Evolutionary conservation across 1,139 yeast species (phyloP), one percentile per base, ranked within the genome.

Genomic region (Blastobotrys ciferrii): DNA sequence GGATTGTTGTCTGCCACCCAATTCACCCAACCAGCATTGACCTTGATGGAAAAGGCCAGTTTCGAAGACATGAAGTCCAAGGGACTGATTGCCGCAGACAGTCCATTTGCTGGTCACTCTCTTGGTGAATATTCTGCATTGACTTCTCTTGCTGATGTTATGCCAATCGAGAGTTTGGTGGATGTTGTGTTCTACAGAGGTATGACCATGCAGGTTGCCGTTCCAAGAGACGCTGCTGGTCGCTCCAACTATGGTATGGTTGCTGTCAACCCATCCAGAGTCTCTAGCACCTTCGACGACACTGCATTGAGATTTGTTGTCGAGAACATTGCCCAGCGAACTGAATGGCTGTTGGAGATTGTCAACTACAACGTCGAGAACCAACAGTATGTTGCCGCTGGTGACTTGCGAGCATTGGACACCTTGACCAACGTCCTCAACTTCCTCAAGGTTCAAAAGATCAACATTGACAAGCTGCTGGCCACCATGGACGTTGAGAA

Each of bases 191-290:
- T 92, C 80, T 94, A 92, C 80, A 84, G 99, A 77, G 99, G 99
- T 80, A 92, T 92, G 98, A 92, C 99, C 43, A 92, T 92, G 98
- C 98, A 92, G 78, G 98, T 92, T 58, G 98, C 98, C 42, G 99
- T 92, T 58, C 98, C 98, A 66, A 84, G 99, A 74, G 99, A 92
- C 72, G 80, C 83, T 51, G 68, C 73, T 46, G 99, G 99, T 46
- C 85, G 98, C 74, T 92, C 98, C 53, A 92, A 94, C 76, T 92
- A 92, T 66, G 98, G 98, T 77, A 92, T 92, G 99, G 82, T 89
- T 76, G 98, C 99, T 46, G 92, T 92, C 53, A 92, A 94, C 74
- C 99, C 99, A 64, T 80, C 95, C 52, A 84, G 98, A 73, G 86
- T 92, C 55, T 82, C 87, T 53, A 74, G 87, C 51, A 86, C 96